Percentiles rank a stretch among this genome's conserved stretches.
Conservation (phyloP, 495 filamentous ascomycete species). For the Chaetomium tenue region DNA sequence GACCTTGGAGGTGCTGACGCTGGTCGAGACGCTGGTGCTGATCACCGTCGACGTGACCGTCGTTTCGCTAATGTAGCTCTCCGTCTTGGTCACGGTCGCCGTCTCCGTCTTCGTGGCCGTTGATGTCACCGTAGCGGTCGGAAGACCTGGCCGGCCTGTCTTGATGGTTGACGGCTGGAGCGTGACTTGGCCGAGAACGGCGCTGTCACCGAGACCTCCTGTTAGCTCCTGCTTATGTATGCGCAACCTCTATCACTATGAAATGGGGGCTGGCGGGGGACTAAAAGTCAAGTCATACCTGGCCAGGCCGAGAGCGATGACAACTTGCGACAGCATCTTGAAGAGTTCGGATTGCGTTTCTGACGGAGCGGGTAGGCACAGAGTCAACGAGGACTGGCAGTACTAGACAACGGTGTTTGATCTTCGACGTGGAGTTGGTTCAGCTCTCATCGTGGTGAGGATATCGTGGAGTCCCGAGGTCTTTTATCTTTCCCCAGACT, state of each 20-base stretch:
- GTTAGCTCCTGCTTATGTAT: background rate
- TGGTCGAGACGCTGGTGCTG: constrained; percentile 9
- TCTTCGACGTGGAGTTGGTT: background rate
- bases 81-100: constrained; percentile 18
- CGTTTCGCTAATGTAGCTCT: constrained; percentile 22
- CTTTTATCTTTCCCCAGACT: background rate
- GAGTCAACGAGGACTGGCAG: background rate
- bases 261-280: background rate
- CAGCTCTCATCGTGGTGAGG: background rate
- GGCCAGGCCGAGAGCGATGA: constrained; percentile 13
- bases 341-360: background rate
- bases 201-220: constrained; percentile 12
- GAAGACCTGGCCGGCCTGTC: constrained; percentile 14
- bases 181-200: constrained; percentile 31
- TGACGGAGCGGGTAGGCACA: no score
- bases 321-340: constrained; percentile 16
- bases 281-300: constrained; percentile 11
- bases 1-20: background rate
- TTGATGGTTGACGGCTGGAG: constrained; percentile 28
- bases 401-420: background rate
- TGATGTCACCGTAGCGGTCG: constrained; percentile 4
- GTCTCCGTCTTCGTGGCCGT: constrained; percentile 20
- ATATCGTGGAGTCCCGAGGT: background rate
- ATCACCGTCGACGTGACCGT: constrained; percentile 15
- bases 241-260: background rate